These are phyloP conservation scores for Penicillium salamii DNA, from an alignment of 495 filamentous ascomycete genomes.

Conservation along the genomic window DNA sequence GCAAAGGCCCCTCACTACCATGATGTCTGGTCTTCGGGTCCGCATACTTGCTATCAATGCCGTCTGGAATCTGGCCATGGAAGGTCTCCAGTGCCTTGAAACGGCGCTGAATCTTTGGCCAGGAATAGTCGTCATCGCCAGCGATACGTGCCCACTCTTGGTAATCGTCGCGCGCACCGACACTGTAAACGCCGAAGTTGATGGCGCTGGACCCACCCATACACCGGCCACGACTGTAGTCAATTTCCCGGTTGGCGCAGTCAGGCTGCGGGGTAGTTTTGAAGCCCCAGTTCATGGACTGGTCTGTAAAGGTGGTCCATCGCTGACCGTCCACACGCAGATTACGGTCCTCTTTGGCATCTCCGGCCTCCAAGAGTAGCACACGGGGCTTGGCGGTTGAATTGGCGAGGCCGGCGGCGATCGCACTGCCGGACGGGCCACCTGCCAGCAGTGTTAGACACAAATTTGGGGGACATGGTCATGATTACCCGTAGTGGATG, in stretches of 20 bases:
- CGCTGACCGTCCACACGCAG: constrained; percentile 48
- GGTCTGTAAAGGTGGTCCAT: constrained; percentile 42
- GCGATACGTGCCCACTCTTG: constrained; percentile 45
- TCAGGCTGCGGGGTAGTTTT: constrained; percentile 50
- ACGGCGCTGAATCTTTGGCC: constrained; percentile 38
- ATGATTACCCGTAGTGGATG: too few relatives aligned
- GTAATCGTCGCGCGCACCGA: constrained; percentile 55
- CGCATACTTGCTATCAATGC: constrained; percentile 31
- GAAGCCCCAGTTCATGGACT: constrained; percentile 54
- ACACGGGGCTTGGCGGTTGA: constrained; percentile 41
- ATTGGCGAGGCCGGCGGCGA: constrained; percentile 44
- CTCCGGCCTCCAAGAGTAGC: constrained; percentile 54
- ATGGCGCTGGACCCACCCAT: constrained; percentile 58
- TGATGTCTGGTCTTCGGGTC: constrained; percentile 33
- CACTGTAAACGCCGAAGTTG: constrained; percentile 56
- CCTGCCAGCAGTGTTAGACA: constrained; percentile 23
- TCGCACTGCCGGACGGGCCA: constrained; percentile 48
- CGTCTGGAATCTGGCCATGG: constrained; percentile 38
- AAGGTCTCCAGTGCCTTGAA: constrained; percentile 51
- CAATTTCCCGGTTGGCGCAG: constrained; percentile 43
- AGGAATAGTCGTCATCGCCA: constrained; percentile 41
- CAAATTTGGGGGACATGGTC: not conserved
- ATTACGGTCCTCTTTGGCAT: constrained; percentile 40
- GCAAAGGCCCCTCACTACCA: constrained; percentile 44
- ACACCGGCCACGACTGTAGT: constrained; percentile 54